Evolutionary conservation across 2,329 filamentous ascomycete species (phyloP), one percentile per base, ranked within the genome.

Genomic region (Byssoonygena ceratinophila): DNA sequence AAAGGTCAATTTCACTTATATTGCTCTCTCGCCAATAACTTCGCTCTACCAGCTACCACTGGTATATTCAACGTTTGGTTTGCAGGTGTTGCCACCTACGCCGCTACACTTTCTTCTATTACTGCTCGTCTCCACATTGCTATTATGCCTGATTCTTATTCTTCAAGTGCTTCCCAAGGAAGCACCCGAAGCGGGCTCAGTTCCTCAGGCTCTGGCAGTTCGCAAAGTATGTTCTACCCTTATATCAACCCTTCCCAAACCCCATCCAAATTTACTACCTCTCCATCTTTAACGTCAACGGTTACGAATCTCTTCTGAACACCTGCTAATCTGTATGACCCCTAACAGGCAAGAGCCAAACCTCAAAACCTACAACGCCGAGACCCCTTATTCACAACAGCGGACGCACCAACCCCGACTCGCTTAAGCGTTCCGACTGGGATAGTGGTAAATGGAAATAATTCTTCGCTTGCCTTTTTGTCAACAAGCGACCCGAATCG

Each of bases 121-220:
- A 27, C 12, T 16, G 20, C 14, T 44, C 14, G 2, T 43, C 16
- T 22, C 8, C 32, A 27, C 56, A 16, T 18, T 23, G 52, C 37
- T 31, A 57, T 51, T 18, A 59, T 55, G 44, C 54, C 54, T 49
- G 51, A 66, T 14, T 32, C 43, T 55, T 54, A 63, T 44, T 44
- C 51, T 20, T 53, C 46, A 23, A 44, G 46, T 22, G 41, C 29
- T 29, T 51, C 49, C 5, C 25, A 36, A 22, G 43, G 22, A 18
- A 53, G 49, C 37, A 47, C 46, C 25, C 45, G 39, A n/a, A 47
- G 37, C 18, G 39, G 23, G 14, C 27, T 23, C 22, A 43, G 43
- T 37, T 53, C 37, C 12, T 31, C 51, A 20, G 14, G 18, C 8
- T 51, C 54, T 4, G 18, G 20, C 23, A 52, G n/a, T 29, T 40